Evolutionary conservation across 495 filamentous ascomycete genomes (phyloP).

Genomic region (Aspergillus olivimuriae): DNA sequence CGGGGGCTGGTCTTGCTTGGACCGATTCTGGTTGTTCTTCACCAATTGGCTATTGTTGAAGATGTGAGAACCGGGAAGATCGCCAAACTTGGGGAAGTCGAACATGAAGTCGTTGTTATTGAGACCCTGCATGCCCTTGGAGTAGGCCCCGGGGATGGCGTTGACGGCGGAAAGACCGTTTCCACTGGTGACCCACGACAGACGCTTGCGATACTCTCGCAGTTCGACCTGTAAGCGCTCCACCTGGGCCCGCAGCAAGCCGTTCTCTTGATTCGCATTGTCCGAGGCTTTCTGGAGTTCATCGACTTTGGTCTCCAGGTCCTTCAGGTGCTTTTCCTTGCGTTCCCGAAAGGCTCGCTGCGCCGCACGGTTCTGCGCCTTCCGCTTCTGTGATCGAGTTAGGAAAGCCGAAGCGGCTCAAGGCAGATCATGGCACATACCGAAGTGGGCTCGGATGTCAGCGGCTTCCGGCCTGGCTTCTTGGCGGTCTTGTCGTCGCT

Average conservation of each 20-base stretch:
- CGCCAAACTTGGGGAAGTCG: slow-evolving; percentile 90
- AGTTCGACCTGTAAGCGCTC: slow-evolving; percentile 82
- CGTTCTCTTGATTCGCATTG: slow-evolving; percentile 78
- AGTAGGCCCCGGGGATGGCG: slow-evolving; percentile 31
- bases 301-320: slow-evolving; percentile 89
- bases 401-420: background rate
- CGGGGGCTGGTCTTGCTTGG: slow-evolving; percentile 10
- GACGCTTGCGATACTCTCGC: slow-evolving; percentile 79
- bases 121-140: slow-evolving; percentile 38
- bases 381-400: slow-evolving; percentile 72
- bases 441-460: slow-evolving; percentile 92
- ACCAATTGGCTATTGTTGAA: slow-evolving; percentile 41
- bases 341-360: slow-evolving; percentile 96
- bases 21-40: slow-evolving; percentile 29
- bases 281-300: slow-evolving; percentile 88
- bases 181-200: slow-evolving; percentile 54
- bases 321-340: slow-evolving; percentile 95
- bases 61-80: slow-evolving; percentile 59
- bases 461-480: slow-evolving; percentile 93
- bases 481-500: slow-evolving; percentile 72
- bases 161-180: slow-evolving; percentile 44
- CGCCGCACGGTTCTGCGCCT: slow-evolving; percentile 95
- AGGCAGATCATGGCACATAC: slow-evolving; percentile 47
- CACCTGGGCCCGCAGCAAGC: slow-evolving; percentile 73
- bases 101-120: slow-evolving; percentile 84